Conservation (phyloP, 805 yeast genomes). For the Starmerella apicola region DNA sequence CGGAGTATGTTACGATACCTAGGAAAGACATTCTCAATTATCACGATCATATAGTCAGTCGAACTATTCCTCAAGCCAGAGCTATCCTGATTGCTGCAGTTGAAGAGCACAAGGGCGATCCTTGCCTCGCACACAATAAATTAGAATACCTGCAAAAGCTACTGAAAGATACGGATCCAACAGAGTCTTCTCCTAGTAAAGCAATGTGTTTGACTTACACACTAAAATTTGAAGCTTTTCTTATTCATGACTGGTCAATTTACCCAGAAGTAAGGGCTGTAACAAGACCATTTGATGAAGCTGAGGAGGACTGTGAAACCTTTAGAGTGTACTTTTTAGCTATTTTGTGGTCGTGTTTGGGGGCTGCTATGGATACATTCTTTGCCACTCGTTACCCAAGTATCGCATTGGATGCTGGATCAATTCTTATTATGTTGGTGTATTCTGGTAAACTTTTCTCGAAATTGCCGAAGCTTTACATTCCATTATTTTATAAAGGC, state of each 20-base stretch:
- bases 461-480: conserved; percentile 16
- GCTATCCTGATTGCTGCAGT: conserved; percentile 32
- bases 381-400: conserved; percentile 47
- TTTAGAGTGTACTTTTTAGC: conserved; percentile 43
- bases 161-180: conserved; percentile 23
- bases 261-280: conserved; percentile 52
- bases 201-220: conserved; percentile 1
- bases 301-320: conserved; percentile 36
- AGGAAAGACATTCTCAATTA: not conserved
- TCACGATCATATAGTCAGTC: conserved; percentile 12
- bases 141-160: conserved; percentile 3
- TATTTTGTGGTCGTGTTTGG: conserved; percentile 40
- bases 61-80: conserved; percentile 30
- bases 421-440: conserved; percentile 47
- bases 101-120: conserved; percentile 36
- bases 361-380: conserved; percentile 46
- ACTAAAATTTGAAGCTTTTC: conserved; percentile 33
- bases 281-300: conserved; percentile 42
- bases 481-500: conserved; percentile 9
- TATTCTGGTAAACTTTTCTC: conserved; percentile 43
- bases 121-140: conserved; percentile 25
- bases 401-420: conserved; percentile 38
- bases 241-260: conserved; percentile 37
- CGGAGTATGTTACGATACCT: conserved; percentile 6
- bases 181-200: conserved; percentile 13